These are phyloP conservation scores for Cinchona pubescens DNA, from an alignment of 257 asterid species.

Conservation along the genomic window DNA sequence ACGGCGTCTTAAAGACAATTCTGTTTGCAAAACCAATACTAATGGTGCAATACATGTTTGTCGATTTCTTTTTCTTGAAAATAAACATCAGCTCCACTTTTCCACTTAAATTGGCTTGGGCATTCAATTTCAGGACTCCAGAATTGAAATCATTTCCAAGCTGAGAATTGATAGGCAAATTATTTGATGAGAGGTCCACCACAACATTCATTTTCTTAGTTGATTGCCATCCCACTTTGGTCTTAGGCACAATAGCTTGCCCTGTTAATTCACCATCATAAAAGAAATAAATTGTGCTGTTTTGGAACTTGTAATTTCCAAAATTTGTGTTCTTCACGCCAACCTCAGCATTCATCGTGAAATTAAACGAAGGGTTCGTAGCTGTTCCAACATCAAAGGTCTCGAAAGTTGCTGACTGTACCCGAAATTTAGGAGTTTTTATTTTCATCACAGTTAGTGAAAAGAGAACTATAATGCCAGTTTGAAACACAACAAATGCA, in stretches of 20 bases:
- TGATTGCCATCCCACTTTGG: too few relatives aligned
- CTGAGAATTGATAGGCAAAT: not conserved
- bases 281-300: too few relatives aligned
- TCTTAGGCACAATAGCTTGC: too few relatives aligned
- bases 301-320: not conserved
- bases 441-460: constrained; percentile 34
- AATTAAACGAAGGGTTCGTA: constrained; percentile 17
- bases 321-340: too few relatives aligned
- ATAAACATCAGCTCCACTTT: constrained; percentile 39
- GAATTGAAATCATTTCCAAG: constrained; percentile 24
- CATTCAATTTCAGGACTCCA: constrained; percentile 28
- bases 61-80: constrained; percentile 39
- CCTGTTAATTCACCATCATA: too few relatives aligned
- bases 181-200: too few relatives aligned
- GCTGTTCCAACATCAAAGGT: not conserved
- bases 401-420: constrained; percentile 19
- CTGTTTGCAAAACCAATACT: constrained; percentile 16
- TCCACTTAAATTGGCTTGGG: constrained; percentile 35
- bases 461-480: constrained; percentile 24
- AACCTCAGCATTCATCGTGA: too few relatives aligned
- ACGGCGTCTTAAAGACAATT: too few relatives aligned
- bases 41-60: constrained; percentile 38
- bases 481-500: constrained; percentile 31
- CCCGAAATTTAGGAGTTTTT: constrained; percentile 32
- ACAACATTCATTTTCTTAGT: too few relatives aligned